These are phyloP conservation scores for Leavenworthia alabamica DNA, from an alignment of 345 rosid genomes.

Conservation along the genomic window DNA sequence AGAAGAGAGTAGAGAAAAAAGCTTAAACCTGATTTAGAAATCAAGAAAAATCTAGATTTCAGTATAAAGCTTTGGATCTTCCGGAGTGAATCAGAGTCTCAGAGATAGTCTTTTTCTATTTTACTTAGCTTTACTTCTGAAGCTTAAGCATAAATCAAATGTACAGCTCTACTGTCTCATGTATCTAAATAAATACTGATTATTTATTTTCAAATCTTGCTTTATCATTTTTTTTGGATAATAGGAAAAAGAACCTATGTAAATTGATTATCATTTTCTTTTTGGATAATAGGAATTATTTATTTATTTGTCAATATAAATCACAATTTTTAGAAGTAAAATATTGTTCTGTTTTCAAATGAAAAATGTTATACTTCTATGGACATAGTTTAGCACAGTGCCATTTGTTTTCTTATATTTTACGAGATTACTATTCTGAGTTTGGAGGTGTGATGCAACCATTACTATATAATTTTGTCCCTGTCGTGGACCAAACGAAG, in stretches of 20 bases:
- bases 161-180: conserved; percentile 29
- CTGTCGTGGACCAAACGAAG: too few relatives aligned
- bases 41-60: not conserved
- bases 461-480: conserved; percentile 1
- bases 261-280: too few relatives aligned
- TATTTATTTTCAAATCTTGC: too few relatives aligned
- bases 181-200: not conserved
- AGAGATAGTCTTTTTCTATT: conserved; percentile 28
- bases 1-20: not conserved
- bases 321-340: not conserved
- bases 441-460: not conserved
- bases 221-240: too few relatives aligned
- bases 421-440: not conserved
- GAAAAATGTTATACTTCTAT: too few relatives aligned
- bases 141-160: conserved; percentile 32
- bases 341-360: too few relatives aligned
- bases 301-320: not conserved
- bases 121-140: conserved; percentile 21
- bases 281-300: too few relatives aligned
- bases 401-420: not conserved
- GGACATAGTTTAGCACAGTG: not conserved
- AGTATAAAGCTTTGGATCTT: conserved; percentile 26
- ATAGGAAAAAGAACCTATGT: too few relatives aligned
- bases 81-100: conserved; percentile 30
- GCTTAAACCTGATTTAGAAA: conserved; percentile 1